A percentile compares a stretch with the other conserved stretches of the same genome.
Conservation (phyloP, 2,329 filamentous ascomycete species). For the Ilyonectria destructans region DNA sequence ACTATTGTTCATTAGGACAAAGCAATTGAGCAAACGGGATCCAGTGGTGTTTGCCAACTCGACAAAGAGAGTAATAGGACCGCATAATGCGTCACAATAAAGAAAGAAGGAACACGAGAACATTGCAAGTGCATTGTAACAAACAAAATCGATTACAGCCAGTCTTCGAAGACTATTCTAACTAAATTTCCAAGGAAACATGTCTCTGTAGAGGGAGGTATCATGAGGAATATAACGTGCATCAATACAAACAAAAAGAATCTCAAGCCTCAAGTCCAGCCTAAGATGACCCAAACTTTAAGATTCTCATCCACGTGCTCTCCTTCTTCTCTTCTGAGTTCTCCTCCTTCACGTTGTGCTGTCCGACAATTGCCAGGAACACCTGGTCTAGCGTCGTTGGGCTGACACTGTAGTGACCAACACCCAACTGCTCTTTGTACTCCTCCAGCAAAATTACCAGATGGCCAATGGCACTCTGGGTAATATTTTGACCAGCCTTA, state of each 20-base stretch:
- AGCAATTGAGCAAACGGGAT: not conserved
- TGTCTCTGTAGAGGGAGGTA: not conserved
- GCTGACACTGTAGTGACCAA: conserved; percentile 90
- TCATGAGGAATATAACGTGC: not conserved
- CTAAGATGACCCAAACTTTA: conserved; percentile 46
- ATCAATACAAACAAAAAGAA: not conserved
- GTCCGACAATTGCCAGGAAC: conserved; percentile 87
- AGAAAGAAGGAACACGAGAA: not conserved
- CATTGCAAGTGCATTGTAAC: not conserved
- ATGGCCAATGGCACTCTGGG: conserved; percentile 73
- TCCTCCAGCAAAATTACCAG: conserved; percentile 83
- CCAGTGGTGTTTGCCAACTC: not conserved
- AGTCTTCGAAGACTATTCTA: not conserved
- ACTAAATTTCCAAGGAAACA: not conserved
- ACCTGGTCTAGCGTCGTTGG: conserved; percentile 93
- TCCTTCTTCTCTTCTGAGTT: conserved; percentile 62
- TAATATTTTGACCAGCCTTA: conserved; percentile 46
- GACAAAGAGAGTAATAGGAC: conserved; percentile 4
- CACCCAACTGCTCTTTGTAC: conserved; percentile 76
- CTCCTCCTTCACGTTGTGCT: conserved; percentile 86
- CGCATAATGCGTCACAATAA: not conserved
- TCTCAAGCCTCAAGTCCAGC: not conserved
- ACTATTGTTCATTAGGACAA: not conserved
- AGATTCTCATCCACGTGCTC: conserved; percentile 43
- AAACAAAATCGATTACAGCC: not conserved